A percentile compares a stretch with the other conserved stretches of the same genome.
Conservation (phyloP, 2,329 filamentous ascomycete species). For the Aspergillus sp. region DNA sequence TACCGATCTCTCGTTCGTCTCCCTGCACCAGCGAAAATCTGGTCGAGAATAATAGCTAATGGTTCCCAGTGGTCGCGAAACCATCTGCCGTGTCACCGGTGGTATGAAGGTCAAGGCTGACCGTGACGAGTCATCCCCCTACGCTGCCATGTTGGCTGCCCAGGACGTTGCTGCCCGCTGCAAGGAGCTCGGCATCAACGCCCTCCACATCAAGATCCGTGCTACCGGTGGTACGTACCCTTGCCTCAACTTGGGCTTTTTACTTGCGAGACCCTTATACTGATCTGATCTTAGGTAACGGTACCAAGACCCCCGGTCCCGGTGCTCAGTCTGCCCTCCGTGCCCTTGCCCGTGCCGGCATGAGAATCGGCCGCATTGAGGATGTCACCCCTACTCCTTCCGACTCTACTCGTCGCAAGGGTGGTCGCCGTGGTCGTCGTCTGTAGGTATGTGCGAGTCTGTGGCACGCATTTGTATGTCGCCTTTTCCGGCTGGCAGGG, state of each 20-base stretch:
- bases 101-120: constrained; percentile 99
- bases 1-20: constrained; percentile 88
- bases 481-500: constrained; percentile 21
- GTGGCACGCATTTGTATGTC: not conserved
- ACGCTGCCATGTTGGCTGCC: constrained; percentile 99
- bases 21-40: not conserved
- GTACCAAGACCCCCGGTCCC: constrained; percentile 99
- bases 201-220: constrained; percentile 99
- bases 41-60: constrained; percentile 12
- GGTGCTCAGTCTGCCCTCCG: constrained; percentile 99
- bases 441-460: constrained; percentile 65
- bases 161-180: constrained; percentile 95
- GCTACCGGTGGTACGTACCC: constrained; percentile 82
- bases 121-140: constrained; percentile 99
- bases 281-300: constrained; percentile 67
- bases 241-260: not conserved
- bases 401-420: constrained; percentile 99
- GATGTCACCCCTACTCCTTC: constrained; percentile 99
- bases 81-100: constrained; percentile 99
- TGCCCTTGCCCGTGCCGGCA: constrained; percentile 96
- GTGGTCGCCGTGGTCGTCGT: constrained; percentile 99
- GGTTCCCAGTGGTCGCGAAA: constrained; percentile 85
- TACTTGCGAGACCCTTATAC: not conserved
- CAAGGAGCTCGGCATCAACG: constrained; percentile 83
- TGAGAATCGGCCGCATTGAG: constrained; percentile 99